Conservation (phyloP, 805 yeast species). For the Cyberlindnera amylophila region DNA sequence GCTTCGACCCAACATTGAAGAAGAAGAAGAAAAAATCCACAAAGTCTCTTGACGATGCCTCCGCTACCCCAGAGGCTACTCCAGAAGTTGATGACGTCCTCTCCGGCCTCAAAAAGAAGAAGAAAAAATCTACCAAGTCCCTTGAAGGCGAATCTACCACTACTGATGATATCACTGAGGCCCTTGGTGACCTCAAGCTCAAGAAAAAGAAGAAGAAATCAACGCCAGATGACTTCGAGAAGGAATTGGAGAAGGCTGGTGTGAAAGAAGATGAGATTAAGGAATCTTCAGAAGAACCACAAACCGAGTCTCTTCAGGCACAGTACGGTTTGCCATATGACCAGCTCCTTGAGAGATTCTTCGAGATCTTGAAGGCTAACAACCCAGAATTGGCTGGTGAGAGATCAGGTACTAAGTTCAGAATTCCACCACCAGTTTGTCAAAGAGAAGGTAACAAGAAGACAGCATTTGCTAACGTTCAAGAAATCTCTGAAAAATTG, state of each 20-base stretch:
- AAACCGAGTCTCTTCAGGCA: conserved; percentile 32
- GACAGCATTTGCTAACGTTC: conserved; percentile 93
- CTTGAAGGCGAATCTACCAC: conserved; percentile 37
- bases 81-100: conserved; percentile 58
- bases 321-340: conserved; percentile 70
- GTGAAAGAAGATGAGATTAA: conserved; percentile 45
- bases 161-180: conserved; percentile 49
- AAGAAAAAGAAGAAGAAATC: conserved; percentile 85
- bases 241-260: conserved; percentile 88
- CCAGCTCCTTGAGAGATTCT: conserved; percentile 77
- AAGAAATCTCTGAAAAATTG: conserved; percentile 87
- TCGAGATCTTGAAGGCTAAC: conserved; percentile 78
- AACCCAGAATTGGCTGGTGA: conserved; percentile 99
- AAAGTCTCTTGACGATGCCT: conserved; percentile 37
- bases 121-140: conserved; percentile 56
- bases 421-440: conserved; percentile 96
- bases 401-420: conserved; percentile 84
- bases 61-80: conserved; percentile 36
- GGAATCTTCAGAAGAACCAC: conserved; percentile 20
- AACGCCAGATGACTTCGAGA: conserved; percentile 76
- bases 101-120: conserved; percentile 80
- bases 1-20: conserved; percentile 72
- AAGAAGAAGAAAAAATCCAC: conserved; percentile 72
- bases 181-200: conserved; percentile 65
- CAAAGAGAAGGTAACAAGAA: conserved; percentile 97